Evolutionary conservation across 2,329 filamentous ascomycete species (phyloP).

Genomic region (Dactylellina sp.): DNA sequence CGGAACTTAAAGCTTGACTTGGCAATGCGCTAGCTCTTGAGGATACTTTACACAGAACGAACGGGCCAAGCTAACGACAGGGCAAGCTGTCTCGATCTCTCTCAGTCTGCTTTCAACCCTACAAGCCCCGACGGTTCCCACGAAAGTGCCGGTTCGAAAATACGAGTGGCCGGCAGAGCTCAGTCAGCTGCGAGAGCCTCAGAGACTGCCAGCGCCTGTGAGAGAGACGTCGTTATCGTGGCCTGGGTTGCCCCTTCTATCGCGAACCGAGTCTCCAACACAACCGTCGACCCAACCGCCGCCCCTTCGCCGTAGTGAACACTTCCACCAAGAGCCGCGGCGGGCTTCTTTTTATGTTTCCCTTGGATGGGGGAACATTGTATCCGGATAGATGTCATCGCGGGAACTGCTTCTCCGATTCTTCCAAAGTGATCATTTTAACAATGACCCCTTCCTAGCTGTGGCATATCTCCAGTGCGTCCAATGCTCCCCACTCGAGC

Average conservation of each 20-base stretch:
- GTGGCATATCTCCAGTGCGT: slow-evolving; percentile 84
- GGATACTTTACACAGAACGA: slow-evolving; percentile 55
- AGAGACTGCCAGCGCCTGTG: slow-evolving; percentile 5
- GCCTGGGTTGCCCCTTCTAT: slow-evolving; percentile 35
- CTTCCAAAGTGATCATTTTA: slow-evolving; percentile 94
- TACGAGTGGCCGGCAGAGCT: slow-evolving; percentile 15
- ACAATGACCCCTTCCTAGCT: slow-evolving; percentile 87
- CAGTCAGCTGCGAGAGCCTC: neutral
- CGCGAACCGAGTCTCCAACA: slow-evolving; percentile 54
- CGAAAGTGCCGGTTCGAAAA: too few species aligned
- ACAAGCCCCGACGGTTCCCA: slow-evolving; percentile 35
- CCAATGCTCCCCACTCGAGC: slow-evolving; percentile 59
- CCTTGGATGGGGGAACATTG: slow-evolving; percentile 53
- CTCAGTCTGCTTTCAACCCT: slow-evolving; percentile 29
- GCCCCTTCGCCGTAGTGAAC: slow-evolving; percentile 44
- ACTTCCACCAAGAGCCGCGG: slow-evolving; percentile 43
- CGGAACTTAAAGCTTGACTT: slow-evolving; percentile 48
- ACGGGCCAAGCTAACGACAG: slow-evolving; percentile 30
- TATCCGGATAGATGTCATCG: slow-evolving; percentile 69
- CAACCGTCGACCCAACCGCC: slow-evolving; percentile 43
- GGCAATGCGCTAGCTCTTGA: slow-evolving; percentile 55
- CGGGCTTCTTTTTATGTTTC: slow-evolving; percentile 44
- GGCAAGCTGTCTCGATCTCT: slow-evolving; percentile 29
- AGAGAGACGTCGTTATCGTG: slow-evolving; percentile 14
- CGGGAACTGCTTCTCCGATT: slow-evolving; percentile 91